A percentile compares a stretch with the other conserved stretches of the same genome.
These are phyloP conservation scores for Neurospora africana DNA, from an alignment of 495 filamentous ascomycete species.

Conservation along the genomic window DNA sequence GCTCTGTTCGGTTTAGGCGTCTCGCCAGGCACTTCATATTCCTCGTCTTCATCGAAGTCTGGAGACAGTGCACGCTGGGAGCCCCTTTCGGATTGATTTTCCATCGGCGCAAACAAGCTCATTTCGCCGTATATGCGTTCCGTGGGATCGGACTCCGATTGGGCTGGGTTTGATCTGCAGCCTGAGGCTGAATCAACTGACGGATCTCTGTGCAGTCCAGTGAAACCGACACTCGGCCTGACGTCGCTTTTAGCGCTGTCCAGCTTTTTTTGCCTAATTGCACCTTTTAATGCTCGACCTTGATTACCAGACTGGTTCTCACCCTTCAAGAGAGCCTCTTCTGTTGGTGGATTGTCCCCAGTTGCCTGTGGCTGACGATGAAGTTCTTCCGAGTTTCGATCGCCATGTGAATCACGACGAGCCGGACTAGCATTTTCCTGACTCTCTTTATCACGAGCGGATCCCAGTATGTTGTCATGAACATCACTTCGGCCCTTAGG, in stretches of 20 bases:
- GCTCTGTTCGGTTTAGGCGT: slow-evolving; percentile 33
- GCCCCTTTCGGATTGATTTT: slow-evolving; percentile 43
- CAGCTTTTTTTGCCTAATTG: slow-evolving; percentile 6
- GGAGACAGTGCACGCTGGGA: slow-evolving; percentile 41
- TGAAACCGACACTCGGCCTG: slow-evolving; percentile 32
- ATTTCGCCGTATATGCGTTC: slow-evolving; percentile 46
- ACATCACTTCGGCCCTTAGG: neutral
- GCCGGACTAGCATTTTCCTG: neutral
- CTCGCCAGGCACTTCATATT: slow-evolving; percentile 18
- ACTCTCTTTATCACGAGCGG: neutral
- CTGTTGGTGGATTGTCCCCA: neutral
- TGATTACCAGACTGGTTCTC: neutral
- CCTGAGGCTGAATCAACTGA: slow-evolving; percentile 30
- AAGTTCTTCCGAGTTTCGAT: slow-evolving; percentile 10
- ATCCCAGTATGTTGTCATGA: neutral
- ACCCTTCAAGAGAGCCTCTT: neutral
- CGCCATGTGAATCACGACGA: neutral
- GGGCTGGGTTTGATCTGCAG: slow-evolving; percentile 29
- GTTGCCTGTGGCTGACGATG: slow-evolving; percentile 1
- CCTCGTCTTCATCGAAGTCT: slow-evolving; percentile 17
- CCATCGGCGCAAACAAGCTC: slow-evolving; percentile 42
- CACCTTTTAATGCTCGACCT: slow-evolving; percentile 1
- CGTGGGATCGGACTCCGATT: slow-evolving; percentile 44
- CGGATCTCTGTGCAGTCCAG: slow-evolving; percentile 20
- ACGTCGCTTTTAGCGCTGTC: slow-evolving; percentile 17